Evolutionary conservation across 2,329 filamentous ascomycete species (phyloP).

Genomic region (Penicillium digitatum): DNA sequence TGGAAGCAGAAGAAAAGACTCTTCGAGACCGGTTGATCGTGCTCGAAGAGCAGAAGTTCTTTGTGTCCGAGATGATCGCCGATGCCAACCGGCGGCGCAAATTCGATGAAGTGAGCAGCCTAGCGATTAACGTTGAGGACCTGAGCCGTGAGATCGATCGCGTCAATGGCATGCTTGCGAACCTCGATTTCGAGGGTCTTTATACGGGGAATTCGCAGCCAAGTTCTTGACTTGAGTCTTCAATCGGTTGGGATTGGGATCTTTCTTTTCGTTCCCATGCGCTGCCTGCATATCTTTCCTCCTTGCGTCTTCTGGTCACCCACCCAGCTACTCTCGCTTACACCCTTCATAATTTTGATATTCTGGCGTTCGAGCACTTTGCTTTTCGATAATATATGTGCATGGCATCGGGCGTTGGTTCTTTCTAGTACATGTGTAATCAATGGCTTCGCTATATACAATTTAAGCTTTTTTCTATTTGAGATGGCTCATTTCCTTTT

Average conservation of each 20-base stretch:
- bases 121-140: slow-evolving; percentile 78
- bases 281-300: slow-evolving; percentile 1
- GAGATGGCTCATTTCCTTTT: too few relatives aligned
- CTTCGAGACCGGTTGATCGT: slow-evolving; percentile 75
- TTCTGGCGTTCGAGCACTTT: slow-evolving; percentile 17
- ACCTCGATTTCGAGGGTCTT: slow-evolving; percentile 60
- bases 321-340: background rate
- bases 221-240: slow-evolving; percentile 8
- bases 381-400: slow-evolving; percentile 20
- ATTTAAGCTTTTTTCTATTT: background rate
- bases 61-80: slow-evolving; percentile 80
- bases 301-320: slow-evolving; percentile 7
- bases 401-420: slow-evolving; percentile 29
- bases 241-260: background rate
- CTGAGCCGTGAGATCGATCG: slow-evolving; percentile 71
- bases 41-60: slow-evolving; percentile 84
- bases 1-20: slow-evolving; percentile 81
- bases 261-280: background rate
- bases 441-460: background rate
- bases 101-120: slow-evolving; percentile 79
- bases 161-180: slow-evolving; percentile 61
- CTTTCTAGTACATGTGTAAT: slow-evolving; percentile 13
- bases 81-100: slow-evolving; percentile 70
- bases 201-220: slow-evolving; percentile 37
- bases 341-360: slow-evolving; percentile 2